Evolutionary conservation across 2,329 filamentous ascomycete genomes (phyloP).

Genomic region (Verticillium nonalfalfae): DNA sequence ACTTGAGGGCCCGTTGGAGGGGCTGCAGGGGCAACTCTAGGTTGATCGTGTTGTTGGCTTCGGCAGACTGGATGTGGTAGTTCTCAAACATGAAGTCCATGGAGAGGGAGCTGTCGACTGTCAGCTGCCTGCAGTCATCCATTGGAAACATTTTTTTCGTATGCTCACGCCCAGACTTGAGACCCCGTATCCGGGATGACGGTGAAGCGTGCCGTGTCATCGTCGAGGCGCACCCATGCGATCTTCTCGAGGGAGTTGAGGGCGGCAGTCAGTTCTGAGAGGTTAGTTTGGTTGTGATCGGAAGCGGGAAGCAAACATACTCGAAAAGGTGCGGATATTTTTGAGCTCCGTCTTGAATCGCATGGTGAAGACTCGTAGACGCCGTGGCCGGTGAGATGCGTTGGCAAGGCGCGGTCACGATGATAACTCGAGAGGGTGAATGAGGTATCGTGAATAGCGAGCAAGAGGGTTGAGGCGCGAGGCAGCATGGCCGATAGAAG

Average conservation of each 20-base stretch:
- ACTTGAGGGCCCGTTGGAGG: slow-evolving; percentile 86
- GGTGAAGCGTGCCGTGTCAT: slow-evolving; percentile 85
- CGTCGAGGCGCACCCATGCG: slow-evolving; percentile 83
- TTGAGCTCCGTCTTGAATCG: slow-evolving; percentile 60
- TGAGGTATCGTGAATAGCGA: not conserved
- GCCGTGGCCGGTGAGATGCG: not conserved
- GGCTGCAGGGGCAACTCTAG: slow-evolving; percentile 87
- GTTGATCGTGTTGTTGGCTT: slow-evolving; percentile 83
- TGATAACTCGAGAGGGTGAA: not conserved
- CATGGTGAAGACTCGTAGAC: slow-evolving; percentile 34
- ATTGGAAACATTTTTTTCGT: not conserved
- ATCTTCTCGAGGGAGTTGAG: slow-evolving; percentile 69
- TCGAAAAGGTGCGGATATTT: slow-evolving; percentile 61
- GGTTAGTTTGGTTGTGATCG: not conserved
- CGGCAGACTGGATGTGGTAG: slow-evolving; percentile 81
- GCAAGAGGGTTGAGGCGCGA: not conserved
- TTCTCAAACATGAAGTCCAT: slow-evolving; percentile 83
- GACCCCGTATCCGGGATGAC: slow-evolving; percentile 92
- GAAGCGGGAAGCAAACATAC: slow-evolving; percentile 28
- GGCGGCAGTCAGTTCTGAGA: slow-evolving; percentile 56
- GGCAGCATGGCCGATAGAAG: too few species aligned
- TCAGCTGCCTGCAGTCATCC: not conserved
- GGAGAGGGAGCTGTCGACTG: slow-evolving; percentile 40
- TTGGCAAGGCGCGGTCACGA: not conserved
- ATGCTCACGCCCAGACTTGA: slow-evolving; percentile 86